Base-by-base conservation (phyloP, 129 eudicot genomes). In the Gnaphalium uliginosum region DNA sequence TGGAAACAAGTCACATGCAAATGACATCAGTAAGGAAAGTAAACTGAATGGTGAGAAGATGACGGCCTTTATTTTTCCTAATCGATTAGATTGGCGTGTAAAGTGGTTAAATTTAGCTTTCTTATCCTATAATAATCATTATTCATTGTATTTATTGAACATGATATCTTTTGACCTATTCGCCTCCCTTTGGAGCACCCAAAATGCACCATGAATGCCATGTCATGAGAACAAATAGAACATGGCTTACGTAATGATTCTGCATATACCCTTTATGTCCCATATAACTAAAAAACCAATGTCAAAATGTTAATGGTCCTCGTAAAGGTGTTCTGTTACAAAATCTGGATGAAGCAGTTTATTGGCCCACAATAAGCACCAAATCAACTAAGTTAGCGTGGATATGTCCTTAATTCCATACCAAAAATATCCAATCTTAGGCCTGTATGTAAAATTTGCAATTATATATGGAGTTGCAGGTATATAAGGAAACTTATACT, bases 191-290 rank as follows among this genome's bases (percentile, higher is more conserved):
- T 46, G 53, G n/a, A 14, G n/a, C 5, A 46, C 53, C 53, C 53
- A 46, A 46, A 13, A 46, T 46, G 14, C 18, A 14, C 53, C 53
- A 46, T 46, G 18, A 46, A 14, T 43, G 53, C 18, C 29, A 62
- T 32, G 59, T 46, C 53, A 46, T 13, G 53, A 46, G 53, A 14
- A 46, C 53, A 46, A 14, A 46, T 60, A 41, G 58, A 60, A 73
- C 57, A 46, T 63, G 48, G 48, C 62, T 62, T 26, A 46, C 14
- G 23, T 24, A 23, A 62, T 48, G 50, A 43, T 27, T 74, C 13
- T n/a, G 46, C 14, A 61, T 62, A 62, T 74, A 43, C 61, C 61
- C 60, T 43, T 61, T 62, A 9, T 73, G 39, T 15, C 17, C 30
- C 30, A 24, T 7, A 58, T 23, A 57, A 35, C 7, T 57, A 72